Evolutionary conservation across 139 green algal species (phyloP).

Genomic region (Chlamydomonas sphaeroides): DNA sequence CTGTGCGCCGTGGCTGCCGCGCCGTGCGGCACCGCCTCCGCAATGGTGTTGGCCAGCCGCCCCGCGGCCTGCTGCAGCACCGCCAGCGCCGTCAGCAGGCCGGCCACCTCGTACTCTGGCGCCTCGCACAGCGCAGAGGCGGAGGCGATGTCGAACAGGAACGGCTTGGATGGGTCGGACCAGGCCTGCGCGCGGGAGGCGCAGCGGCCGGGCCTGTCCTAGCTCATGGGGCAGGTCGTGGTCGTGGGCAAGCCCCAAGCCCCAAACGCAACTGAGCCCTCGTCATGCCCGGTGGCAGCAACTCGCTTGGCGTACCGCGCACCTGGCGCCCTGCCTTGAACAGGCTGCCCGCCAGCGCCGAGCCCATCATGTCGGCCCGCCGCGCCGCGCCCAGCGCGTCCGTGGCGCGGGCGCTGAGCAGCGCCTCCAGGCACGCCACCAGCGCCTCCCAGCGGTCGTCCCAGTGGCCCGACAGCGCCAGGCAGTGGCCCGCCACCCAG

Average conservation of each 20-base stretch:
- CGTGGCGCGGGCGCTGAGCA: conserved; percentile 20
- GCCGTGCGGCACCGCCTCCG: conserved; percentile 33
- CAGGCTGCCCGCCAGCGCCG: conserved; percentile 42
- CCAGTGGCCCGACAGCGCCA: conserved; percentile 44
- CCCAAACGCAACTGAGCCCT: too few species aligned
- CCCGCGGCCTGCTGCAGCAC: conserved; percentile 42
- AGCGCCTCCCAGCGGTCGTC: conserved; percentile 53
- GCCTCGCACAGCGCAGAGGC: conserved; percentile 62
- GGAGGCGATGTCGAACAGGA: conserved; percentile 62
- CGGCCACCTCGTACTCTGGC: conserved; percentile 50
- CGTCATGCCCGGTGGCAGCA: too few species aligned
- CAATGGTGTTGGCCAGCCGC: conserved; percentile 43
- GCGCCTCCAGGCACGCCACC: conserved; percentile 11
- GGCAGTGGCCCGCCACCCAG: conserved; percentile 67
- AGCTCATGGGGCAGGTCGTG: too few species aligned
- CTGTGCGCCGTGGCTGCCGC: conserved; percentile 37
- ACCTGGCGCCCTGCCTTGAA: conserved; percentile 46
- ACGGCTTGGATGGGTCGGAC: conserved; percentile 34
- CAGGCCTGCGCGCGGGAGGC: conserved; percentile 28
- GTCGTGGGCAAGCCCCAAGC: too few species aligned
- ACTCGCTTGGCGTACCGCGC: too few species aligned
- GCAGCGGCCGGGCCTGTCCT: background rate
- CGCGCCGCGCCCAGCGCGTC: background rate
- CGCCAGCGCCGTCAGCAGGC: conserved; percentile 37
- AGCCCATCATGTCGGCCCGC: conserved; percentile 37